Evolutionary conservation across 192 early-diverging fungal genomes (phyloP).

Genomic region (Backusella liffmaniae): DNA sequence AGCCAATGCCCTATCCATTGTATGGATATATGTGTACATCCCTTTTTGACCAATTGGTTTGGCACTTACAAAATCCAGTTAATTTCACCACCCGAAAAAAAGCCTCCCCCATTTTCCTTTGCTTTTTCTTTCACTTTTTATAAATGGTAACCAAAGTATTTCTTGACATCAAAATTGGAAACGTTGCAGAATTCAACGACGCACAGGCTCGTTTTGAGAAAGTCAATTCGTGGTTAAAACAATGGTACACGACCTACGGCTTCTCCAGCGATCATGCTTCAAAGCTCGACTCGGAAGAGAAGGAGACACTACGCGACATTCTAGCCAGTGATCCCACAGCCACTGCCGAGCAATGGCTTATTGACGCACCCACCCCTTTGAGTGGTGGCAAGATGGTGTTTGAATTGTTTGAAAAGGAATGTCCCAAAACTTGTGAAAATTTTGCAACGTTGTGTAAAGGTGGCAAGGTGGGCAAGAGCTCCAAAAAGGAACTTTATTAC

Average conservation of each 20-base stretch:
- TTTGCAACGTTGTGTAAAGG: conserved; percentile 36
- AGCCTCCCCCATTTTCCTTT: too few species aligned
- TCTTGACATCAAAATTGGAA: conserved; percentile 35
- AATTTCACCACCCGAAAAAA: too few species aligned
- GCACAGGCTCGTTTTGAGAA: conserved; percentile 4
- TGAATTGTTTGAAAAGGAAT: conserved; percentile 23
- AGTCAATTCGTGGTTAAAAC: conserved; percentile 21
- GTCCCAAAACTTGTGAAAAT: conserved; percentile 43
- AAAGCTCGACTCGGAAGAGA: conserved; percentile 12
- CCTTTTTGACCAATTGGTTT: too few species aligned
- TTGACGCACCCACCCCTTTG: conserved; percentile 20
- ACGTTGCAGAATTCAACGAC: conserved; percentile 9
- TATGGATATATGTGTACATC: too few species aligned
- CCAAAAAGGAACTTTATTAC: conserved; percentile 38
- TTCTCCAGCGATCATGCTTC: conserved; percentile 8
- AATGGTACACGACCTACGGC: conserved; percentile 27
- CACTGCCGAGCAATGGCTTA: background rate
- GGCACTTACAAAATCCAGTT: too few species aligned
- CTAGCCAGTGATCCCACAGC: conserved; percentile 28
- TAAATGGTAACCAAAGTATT: conserved; percentile 15
- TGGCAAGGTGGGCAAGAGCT: conserved; percentile 31
- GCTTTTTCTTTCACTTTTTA: background rate
- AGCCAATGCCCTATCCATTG: too few species aligned
- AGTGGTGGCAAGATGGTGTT: conserved; percentile 30
- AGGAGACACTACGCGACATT: conserved; percentile 34